These are phyloP conservation scores for Diplocarpon mali DNA, from an alignment of 2,329 filamentous ascomycete species.

Conservation along the genomic window DNA sequence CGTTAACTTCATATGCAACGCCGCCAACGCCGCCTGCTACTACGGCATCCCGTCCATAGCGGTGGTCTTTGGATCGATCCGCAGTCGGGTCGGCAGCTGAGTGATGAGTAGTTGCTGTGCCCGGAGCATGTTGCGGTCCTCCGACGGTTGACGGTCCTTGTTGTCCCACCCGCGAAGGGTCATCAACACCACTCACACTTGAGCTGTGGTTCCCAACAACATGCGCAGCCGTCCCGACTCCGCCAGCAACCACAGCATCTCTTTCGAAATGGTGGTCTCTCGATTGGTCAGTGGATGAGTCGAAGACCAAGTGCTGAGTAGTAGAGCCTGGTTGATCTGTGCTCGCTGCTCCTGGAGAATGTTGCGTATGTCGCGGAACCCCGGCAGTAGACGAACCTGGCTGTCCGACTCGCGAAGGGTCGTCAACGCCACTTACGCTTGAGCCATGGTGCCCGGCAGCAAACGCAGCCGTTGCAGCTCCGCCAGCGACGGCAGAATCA, in stretches of 20 bases:
- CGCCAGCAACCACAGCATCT: conserved; percentile 9
- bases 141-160: neutral
- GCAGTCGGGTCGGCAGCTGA: conserved; percentile 25
- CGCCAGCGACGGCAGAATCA: conserved; percentile 9
- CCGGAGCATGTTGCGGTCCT: neutral
- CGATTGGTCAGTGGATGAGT: neutral
- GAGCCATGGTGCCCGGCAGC: conserved; percentile 13
- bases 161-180: neutral
- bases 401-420: neutral
- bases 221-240: conserved; percentile 7
- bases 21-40: conserved; percentile 11
- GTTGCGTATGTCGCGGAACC: neutral
- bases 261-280: conserved; percentile 12
- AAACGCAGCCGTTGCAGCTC: conserved; percentile 7
- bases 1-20: conserved; percentile 13
- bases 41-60: conserved; percentile 13
- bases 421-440: neutral
- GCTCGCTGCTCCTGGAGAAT: neutral
- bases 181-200: neutral
- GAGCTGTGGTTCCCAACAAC: conserved; percentile 13
- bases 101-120: neutral
- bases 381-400: neutral
- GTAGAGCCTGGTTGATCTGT: too few species aligned
- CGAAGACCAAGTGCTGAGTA: too few species aligned
- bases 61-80: conserved; percentile 18